Evolutionary conservation across 805 yeast genomes (phyloP).

Genomic region (Starmerella cellae): DNA sequence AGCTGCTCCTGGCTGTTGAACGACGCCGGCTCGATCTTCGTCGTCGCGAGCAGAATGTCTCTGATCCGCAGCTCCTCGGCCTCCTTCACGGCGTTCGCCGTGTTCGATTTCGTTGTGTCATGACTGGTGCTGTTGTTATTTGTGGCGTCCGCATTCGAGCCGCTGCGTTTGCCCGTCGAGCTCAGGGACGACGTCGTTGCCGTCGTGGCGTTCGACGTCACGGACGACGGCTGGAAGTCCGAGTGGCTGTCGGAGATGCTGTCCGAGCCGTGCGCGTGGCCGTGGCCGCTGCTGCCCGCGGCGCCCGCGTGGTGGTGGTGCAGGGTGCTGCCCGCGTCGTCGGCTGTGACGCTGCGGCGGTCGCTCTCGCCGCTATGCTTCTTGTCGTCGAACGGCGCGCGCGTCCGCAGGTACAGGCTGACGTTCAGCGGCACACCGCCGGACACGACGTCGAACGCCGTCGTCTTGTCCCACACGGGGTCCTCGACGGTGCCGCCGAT

Average conservation of each 20-base stretch:
- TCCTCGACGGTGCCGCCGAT: constrained; percentile 63
- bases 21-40: constrained; percentile 10
- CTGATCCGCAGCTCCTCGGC: constrained; percentile 45
- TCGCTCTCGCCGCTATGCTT: background rate
- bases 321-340: background rate
- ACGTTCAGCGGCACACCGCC: constrained; percentile 49
- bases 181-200: background rate
- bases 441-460: constrained; percentile 71
- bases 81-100: constrained; percentile 41
- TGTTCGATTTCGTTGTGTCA: constrained; percentile 22
- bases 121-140: background rate
- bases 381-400: constrained; percentile 21
- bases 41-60: constrained; percentile 18
- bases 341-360: background rate
- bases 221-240: constrained; percentile 2
- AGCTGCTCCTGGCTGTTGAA: constrained; percentile 29
- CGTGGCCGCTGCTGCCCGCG: background rate
- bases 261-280: background rate
- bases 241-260: background rate
- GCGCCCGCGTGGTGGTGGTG: background rate
- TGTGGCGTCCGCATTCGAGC: background rate
- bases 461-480: constrained; percentile 78
- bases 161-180: background rate
- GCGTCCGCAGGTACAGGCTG: constrained; percentile 59
- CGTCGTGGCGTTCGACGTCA: background rate